Conservation (phyloP, 1,284 basidiomycete genomes). For the Naganishia albida region DNA sequence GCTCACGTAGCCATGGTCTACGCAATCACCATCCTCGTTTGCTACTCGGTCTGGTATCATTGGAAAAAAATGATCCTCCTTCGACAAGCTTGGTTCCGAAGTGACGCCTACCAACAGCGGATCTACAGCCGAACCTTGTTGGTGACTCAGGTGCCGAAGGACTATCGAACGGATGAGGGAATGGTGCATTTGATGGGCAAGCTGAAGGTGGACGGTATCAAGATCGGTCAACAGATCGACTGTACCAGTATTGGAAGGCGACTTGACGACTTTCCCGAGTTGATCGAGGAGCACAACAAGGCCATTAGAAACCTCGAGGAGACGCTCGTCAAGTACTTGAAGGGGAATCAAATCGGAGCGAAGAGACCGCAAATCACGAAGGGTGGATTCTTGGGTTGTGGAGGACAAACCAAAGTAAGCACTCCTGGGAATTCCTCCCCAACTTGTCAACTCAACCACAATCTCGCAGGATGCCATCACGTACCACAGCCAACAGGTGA, state of each 20-base stretch:
- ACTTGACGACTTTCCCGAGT: constrained; percentile 52
- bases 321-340: constrained; percentile 79
- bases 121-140: constrained; percentile 54
- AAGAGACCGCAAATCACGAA: constrained; percentile 72
- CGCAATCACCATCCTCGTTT: constrained; percentile 60
- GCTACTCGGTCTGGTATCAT: constrained; percentile 62
- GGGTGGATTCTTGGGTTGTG: constrained; percentile 69
- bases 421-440: too few species aligned
- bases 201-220: constrained; percentile 60
- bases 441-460: background rate
- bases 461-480: constrained; percentile 70
- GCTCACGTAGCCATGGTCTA: constrained; percentile 75
- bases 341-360: constrained; percentile 69
- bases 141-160: constrained; percentile 67
- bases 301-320: constrained; percentile 80
- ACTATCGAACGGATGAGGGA: constrained; percentile 73
- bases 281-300: constrained; percentile 73
- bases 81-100: constrained; percentile 53
- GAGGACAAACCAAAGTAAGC: constrained; percentile 65
- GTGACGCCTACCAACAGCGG: constrained; percentile 50
- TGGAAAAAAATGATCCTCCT: constrained; percentile 69
- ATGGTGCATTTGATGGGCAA: constrained; percentile 69
- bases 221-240: constrained; percentile 51
- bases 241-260: constrained; percentile 48
- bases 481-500: constrained; percentile 71